Percentiles rank a stretch among this genome's conserved stretches.
Evolutionary conservation across 2,329 filamentous ascomycete species (phyloP).

Genomic region (Zymoseptoria brevis): DNA sequence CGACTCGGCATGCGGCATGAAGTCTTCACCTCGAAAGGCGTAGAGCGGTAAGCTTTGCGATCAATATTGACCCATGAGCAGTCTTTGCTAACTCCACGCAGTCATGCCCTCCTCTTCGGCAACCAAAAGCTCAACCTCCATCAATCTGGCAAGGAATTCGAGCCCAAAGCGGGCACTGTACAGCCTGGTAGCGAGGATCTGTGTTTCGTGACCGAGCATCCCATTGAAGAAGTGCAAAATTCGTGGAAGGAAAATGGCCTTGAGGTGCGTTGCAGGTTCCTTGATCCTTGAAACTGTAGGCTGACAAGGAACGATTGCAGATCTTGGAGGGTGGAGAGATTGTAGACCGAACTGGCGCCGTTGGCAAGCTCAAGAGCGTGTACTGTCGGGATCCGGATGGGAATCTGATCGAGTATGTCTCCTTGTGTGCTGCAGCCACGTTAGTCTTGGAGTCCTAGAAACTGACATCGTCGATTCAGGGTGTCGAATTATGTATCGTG

Average conservation of each 20-base stretch:
- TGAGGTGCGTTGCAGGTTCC: constrained; percentile 30
- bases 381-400: constrained; percentile 56
- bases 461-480: constrained; percentile 7
- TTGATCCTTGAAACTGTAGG: background rate
- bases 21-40: constrained; percentile 38
- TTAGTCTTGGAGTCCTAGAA: background rate
- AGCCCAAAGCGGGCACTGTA: constrained; percentile 49
- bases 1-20: constrained; percentile 51
- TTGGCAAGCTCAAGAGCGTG: constrained; percentile 48
- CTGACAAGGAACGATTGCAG: constrained; percentile 15
- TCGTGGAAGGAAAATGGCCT: constrained; percentile 39
- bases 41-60: constrained; percentile 15
- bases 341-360: constrained; percentile 50
- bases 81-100: constrained; percentile 18
- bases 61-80: constrained; percentile 20
- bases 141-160: constrained; percentile 47
- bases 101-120: constrained; percentile 51
- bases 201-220: constrained; percentile 50
- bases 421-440: background rate
- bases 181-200: constrained; percentile 52
- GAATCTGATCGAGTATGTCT: constrained; percentile 53
- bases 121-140: constrained; percentile 56
- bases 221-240: constrained; percentile 41
- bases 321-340: constrained; percentile 42
- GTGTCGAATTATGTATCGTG: constrained; percentile 25